Percentiles rank a stretch among this genome's conserved stretches.
These are phyloP conservation scores for Ophiostoma angusticollis DNA, from an alignment of 2,329 filamentous ascomycete species.

Conservation along the genomic window DNA sequence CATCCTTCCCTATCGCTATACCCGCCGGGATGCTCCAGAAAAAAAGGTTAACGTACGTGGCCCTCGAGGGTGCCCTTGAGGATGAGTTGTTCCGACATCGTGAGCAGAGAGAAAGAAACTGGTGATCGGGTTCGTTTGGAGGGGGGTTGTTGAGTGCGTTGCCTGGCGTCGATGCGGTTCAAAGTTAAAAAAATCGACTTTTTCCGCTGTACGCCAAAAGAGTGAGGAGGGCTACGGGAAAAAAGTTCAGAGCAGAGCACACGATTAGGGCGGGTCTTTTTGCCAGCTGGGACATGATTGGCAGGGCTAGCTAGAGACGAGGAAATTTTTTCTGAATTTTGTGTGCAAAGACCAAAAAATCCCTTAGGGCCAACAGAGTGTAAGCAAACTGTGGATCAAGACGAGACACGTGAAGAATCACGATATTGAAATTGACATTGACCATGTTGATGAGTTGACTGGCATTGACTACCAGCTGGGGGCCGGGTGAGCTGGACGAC, in stretches of 20 bases:
- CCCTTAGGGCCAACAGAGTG: constrained; percentile 15
- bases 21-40: neutral
- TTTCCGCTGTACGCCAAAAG: constrained; percentile 1
- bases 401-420: neutral
- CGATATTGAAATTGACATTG: no score
- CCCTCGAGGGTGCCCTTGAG: constrained; percentile 95
- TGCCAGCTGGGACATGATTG: constrained; percentile 2
- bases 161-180: constrained; percentile 7
- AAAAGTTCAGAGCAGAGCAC: constrained; percentile 12
- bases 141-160: constrained; percentile 5
- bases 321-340: constrained; percentile 11
- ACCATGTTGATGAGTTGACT: no score
- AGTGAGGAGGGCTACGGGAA: constrained; percentile 9
- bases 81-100: constrained; percentile 88
- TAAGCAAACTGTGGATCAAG: no score
- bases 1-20: no score
- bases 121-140: constrained; percentile 2
- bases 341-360: constrained; percentile 14
- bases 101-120: constrained; percentile 20
- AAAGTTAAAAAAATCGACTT: constrained; percentile 9
- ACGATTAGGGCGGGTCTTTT: constrained; percentile 11
- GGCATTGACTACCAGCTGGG: no score
- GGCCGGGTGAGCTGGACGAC: constrained; percentile 1
- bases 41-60: constrained; percentile 52
- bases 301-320: no score